Percentiles rank a stretch among this genome's conserved stretches.
Conservation (phyloP, 1,284 basidiomycete genomes). For the Mycena sp. region DNA sequence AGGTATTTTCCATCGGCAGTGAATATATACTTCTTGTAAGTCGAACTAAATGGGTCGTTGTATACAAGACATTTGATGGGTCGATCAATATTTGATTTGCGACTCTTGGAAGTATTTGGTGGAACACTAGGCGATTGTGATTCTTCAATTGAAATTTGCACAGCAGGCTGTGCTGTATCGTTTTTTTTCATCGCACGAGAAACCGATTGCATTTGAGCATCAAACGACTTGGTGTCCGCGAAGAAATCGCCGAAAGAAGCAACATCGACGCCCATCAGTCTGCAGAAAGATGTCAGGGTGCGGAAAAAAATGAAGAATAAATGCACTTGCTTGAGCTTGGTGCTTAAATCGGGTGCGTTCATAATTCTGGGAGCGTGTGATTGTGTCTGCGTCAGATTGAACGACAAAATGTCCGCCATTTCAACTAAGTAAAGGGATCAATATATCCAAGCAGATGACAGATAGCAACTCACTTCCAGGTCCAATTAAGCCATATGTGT, state of each 20-base stretch:
- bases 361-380: slow-evolving; percentile 55
- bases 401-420: slow-evolving; percentile 81
- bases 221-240: slow-evolving; percentile 59
- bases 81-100: slow-evolving; percentile 44
- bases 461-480: slow-evolving; percentile 59
- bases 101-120: slow-evolving; percentile 24
- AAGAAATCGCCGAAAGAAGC: slow-evolving; percentile 84
- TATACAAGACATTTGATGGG: slow-evolving; percentile 74
- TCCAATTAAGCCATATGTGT: slow-evolving; percentile 77
- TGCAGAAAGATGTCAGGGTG: slow-evolving; percentile 41
- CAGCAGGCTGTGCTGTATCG: slow-evolving; percentile 30
- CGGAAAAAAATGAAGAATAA: neutral
- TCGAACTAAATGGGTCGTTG: slow-evolving; percentile 74
- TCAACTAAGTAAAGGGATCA: slow-evolving; percentile 51
- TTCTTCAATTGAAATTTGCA: slow-evolving; percentile 32
- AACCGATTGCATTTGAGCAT: slow-evolving; percentile 29
- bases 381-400: slow-evolving; percentile 71
- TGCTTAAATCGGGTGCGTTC: slow-evolving; percentile 46
- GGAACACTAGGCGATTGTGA: neutral
- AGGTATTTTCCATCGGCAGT: slow-evolving; percentile 79
- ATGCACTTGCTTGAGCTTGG: slow-evolving; percentile 41
- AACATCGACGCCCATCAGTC: slow-evolving; percentile 82
- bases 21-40: slow-evolving; percentile 86
- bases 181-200: slow-evolving; percentile 11
- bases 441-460: slow-evolving; percentile 15